Conservation (phyloP, 306 rosid genomes). For the Cyclanthera cordifolia region DNA sequence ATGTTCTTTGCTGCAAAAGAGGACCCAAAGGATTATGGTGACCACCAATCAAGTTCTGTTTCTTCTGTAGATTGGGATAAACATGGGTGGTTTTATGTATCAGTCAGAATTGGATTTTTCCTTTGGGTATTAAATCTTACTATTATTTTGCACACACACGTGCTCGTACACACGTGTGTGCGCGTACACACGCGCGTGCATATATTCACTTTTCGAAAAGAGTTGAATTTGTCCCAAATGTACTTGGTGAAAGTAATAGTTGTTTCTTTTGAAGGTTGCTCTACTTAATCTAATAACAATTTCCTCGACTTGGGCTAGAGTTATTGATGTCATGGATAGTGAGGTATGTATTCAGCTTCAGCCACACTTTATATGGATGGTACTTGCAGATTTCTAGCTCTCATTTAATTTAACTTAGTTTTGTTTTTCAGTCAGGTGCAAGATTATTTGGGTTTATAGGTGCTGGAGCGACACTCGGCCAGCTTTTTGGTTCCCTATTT, state of each 20-base stretch:
- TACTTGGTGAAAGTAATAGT: slow-evolving; percentile 10
- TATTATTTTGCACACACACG: not conserved
- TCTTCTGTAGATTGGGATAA: slow-evolving; percentile 44
- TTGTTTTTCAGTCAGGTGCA: slow-evolving; percentile 86
- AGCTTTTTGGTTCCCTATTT: slow-evolving; percentile 81
- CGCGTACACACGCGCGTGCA: too few relatives aligned
- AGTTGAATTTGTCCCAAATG: not conserved
- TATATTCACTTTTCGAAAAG: not conserved
- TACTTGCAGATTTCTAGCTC: slow-evolving; percentile 2
- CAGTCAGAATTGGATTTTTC: slow-evolving; percentile 79
- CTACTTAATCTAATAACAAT: slow-evolving; percentile 52
- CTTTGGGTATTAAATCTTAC: slow-evolving; percentile 57
- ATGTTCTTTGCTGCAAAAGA: slow-evolving; percentile 25
- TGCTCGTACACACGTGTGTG: too few relatives aligned
- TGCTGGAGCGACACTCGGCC: slow-evolving; percentile 99
- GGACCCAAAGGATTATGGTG: slow-evolving; percentile 30
- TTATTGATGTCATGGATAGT: slow-evolving; percentile 78
- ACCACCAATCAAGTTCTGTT: slow-evolving; percentile 31
- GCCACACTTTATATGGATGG: slow-evolving; percentile 18
- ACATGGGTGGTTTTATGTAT: slow-evolving; percentile 70
- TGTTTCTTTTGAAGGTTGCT: slow-evolving; percentile 36
- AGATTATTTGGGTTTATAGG: slow-evolving; percentile 97
- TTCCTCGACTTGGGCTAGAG: slow-evolving; percentile 96
- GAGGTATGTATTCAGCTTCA: slow-evolving; percentile 39
- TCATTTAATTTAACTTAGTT: slow-evolving; percentile 30